phyloP scores from a whole-genome alignment of 106 monocot species.

The Xerophyta viscosa region DNA sequence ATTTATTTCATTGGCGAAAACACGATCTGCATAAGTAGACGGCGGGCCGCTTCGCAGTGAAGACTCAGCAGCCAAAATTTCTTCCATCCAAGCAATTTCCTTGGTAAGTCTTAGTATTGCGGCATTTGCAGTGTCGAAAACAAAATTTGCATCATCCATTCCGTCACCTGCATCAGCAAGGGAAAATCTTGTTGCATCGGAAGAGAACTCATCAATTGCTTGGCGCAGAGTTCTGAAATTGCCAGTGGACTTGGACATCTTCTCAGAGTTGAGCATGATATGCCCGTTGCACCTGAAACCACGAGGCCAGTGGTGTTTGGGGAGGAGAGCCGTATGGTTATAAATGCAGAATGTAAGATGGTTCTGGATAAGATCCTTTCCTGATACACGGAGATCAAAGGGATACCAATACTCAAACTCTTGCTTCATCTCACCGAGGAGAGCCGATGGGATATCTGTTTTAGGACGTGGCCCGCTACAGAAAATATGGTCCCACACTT shows the following conservation, averaged over 20 bases:
- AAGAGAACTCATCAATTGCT: conserved; percentile 71
- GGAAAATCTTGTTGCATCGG: conserved; percentile 84
- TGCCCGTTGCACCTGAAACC: conserved; percentile 95
- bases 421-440: conserved; percentile 70
- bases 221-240: conserved; percentile 81
- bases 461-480: conserved; percentile 35
- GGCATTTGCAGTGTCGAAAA: conserved; percentile 87
- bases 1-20: conserved; percentile 81
- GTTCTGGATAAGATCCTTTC: conserved; percentile 90
- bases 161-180: conserved; percentile 91
- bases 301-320: conserved; percentile 65
- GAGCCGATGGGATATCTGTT: conserved; percentile 33
- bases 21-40: conserved; percentile 63
- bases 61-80: conserved; percentile 54
- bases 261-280: conserved; percentile 94
- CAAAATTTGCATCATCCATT: conserved; percentile 93
- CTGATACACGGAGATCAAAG: conserved; percentile 88
- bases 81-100: conserved; percentile 88
- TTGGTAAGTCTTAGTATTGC: conserved; percentile 82
- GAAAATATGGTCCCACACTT: conserved; percentile 83
- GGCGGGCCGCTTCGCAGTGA: conserved; percentile 37
- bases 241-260: conserved; percentile 95
- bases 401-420: conserved; percentile 99
- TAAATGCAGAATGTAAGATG: conserved; percentile 91
- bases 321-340: conserved; percentile 73